Percentiles rank a stretch among this genome's conserved stretches.
Conservation (phyloP, 2,329 filamentous ascomycete genomes). For the Fusarium buxicola region DNA sequence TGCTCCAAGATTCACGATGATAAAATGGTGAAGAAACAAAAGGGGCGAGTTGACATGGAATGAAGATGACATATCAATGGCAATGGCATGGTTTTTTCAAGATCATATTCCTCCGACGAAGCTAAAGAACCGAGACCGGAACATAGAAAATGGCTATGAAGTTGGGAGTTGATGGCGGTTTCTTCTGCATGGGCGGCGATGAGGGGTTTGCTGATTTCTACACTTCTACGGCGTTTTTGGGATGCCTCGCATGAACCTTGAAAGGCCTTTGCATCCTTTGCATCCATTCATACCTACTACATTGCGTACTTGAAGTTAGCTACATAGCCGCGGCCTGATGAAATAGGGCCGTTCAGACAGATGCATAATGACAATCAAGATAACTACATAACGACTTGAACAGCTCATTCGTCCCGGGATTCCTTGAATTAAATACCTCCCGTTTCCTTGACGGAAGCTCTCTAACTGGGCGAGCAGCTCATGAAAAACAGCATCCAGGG, state of each 20-base stretch:
- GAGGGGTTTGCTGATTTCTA: conserved; percentile 15
- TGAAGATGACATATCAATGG: conserved; percentile 33
- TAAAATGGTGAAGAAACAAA: conserved; percentile 7
- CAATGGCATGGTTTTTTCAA: conserved; percentile 23
- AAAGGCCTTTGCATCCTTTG: conserved; percentile 23
- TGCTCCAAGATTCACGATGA: conserved; percentile 13
- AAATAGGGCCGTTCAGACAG: conserved; percentile 14
- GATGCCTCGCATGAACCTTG: conserved; percentile 14
- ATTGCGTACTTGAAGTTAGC: conserved; percentile 14
- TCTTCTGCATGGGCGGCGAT: conserved; percentile 38
- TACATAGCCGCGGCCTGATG: conserved; percentile 2
- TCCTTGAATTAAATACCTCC: conserved; percentile 16
- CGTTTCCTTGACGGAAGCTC: conserved; percentile 10
- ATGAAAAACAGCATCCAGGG: conserved; percentile 9
- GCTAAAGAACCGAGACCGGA: conserved; percentile 17
- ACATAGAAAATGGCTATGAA: conserved; percentile 22
- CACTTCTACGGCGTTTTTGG: conserved; percentile 26
- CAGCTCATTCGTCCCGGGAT: neutral
- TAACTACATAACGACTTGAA: conserved; percentile 3
- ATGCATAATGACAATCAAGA: conserved; percentile 27
- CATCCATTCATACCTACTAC: neutral
- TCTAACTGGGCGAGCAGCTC: conserved; percentile 16
- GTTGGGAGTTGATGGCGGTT: conserved; percentile 33
- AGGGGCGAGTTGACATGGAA: conserved; percentile 10
- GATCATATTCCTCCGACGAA: conserved; percentile 24